These are phyloP conservation scores for Urostyla sp. DNA, from an alignment of 73 alveolate genomes.

Conservation along the genomic window DNA sequence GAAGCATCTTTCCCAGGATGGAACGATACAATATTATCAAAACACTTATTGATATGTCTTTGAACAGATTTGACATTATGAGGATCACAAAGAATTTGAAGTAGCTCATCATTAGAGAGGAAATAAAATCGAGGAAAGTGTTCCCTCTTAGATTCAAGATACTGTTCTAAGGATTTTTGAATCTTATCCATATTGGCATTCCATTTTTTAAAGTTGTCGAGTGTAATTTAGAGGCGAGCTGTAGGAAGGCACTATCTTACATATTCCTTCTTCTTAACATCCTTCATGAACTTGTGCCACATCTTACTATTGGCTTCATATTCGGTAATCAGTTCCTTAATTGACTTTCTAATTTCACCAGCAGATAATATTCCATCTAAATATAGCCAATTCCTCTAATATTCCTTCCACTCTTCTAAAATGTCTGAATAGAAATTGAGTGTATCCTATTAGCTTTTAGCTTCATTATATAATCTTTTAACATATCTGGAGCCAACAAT, in stretches of 20 bases:
- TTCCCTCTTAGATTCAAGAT: slow-evolving; percentile 90
- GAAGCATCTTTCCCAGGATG: slow-evolving; percentile 75
- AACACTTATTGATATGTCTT: slow-evolving; percentile 88
- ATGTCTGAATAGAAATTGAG: slow-evolving; percentile 86
- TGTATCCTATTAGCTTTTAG: slow-evolving; percentile 88
- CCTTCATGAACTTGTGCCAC: slow-evolving; percentile 79
- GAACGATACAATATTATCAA: slow-evolving; percentile 88
- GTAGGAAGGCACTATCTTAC: slow-evolving; percentile 62
- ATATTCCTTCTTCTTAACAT: slow-evolving; percentile 69
- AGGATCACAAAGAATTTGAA: slow-evolving; percentile 93
- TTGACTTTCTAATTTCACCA: slow-evolving; percentile 81
- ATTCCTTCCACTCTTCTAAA: slow-evolving; percentile 98
- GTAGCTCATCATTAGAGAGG: slow-evolving; percentile 97
- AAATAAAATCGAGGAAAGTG: slow-evolving; percentile 95
- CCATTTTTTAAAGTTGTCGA: slow-evolving; percentile 7
- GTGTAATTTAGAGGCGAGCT: neutral
- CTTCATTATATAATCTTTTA: slow-evolving; percentile 85
- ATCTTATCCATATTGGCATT: slow-evolving; percentile 87
- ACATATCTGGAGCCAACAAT: slow-evolving; percentile 94
- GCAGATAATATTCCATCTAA: slow-evolving; percentile 90
- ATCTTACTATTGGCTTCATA: slow-evolving; percentile 78
- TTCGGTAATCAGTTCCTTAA: slow-evolving; percentile 73
- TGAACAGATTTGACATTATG: slow-evolving; percentile 80
- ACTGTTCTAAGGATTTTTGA: slow-evolving; percentile 90
- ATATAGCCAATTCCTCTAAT: slow-evolving; percentile 99